phyloP scores from a whole-genome alignment of 768 basidiomycete genomes.

The Psilocybe tampanensis region DNA sequence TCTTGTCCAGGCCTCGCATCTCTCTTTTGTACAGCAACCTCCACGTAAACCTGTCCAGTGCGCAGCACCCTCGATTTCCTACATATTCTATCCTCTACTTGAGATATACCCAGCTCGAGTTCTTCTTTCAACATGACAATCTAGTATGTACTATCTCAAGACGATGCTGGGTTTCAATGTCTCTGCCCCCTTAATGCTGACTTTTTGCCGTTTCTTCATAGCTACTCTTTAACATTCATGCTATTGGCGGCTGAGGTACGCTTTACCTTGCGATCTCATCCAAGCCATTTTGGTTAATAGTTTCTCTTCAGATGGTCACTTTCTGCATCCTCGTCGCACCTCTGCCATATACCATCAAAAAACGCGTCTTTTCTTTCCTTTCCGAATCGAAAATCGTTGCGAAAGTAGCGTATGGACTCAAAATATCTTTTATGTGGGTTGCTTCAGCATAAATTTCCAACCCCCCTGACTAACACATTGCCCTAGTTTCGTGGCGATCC shows the following conservation, averaged over 20 bases:
- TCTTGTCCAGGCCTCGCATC: constrained; percentile 2
- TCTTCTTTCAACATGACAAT: constrained; percentile 41
- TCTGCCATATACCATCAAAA: constrained; percentile 75
- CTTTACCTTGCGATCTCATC: neutral
- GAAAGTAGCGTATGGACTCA: constrained; percentile 88
- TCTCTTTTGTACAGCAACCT: constrained; percentile 7
- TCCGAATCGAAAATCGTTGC: constrained; percentile 71
- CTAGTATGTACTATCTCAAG: constrained; percentile 39
- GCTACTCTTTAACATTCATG: constrained; percentile 80
- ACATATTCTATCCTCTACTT: constrained; percentile 1
- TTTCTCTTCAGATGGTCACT: constrained; percentile 61
- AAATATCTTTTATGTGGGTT: constrained; percentile 90
- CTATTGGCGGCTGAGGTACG: constrained; percentile 75
- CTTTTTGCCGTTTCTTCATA: constrained; percentile 27
- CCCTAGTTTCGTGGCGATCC: constrained; percentile 76
- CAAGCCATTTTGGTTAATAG: neutral
- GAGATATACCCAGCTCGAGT: neutral
- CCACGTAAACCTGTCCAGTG: constrained; percentile 21
- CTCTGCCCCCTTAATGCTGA: constrained; percentile 25
- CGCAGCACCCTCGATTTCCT: constrained; percentile 6
- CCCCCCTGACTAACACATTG: neutral
- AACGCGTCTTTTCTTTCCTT: constrained; percentile 72
- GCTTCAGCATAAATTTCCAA: constrained; percentile 15
- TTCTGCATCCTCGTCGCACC: constrained; percentile 86
- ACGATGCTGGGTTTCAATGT: too few species aligned